phyloP scores from a whole-genome alignment of 345 rosid genomes.

The sweet orange (Citrus sinensis) region DNA sequence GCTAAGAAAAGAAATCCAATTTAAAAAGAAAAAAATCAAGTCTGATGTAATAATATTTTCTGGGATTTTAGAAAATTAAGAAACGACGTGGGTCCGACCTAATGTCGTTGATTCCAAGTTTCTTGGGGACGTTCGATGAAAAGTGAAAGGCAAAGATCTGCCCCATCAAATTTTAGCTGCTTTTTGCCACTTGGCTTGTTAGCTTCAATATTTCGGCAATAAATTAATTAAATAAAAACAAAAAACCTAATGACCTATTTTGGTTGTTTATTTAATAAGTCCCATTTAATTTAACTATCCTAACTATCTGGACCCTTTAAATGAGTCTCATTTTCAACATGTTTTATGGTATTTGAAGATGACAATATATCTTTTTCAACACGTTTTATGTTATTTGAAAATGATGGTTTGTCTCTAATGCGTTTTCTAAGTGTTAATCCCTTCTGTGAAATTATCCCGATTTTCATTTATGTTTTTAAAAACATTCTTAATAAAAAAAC shows the following conservation, averaged over 20 bases:
- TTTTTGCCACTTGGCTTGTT: no score
- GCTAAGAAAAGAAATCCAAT: not conserved
- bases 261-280: no score
- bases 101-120: conserved; percentile 33
- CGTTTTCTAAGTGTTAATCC: not conserved
- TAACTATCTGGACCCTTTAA: not conserved
- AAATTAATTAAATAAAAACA: not conserved
- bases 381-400: no score
- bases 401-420: no score
- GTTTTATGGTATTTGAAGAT: not conserved
- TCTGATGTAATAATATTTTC: not conserved
- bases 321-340: not conserved
- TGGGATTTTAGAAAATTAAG: not conserved
- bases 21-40: not conserved
- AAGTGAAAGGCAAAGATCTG: conserved; percentile 12
- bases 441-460: no score
- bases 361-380: no score
- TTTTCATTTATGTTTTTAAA: no score
- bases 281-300: not conserved
- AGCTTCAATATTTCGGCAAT: not conserved
- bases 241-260: not conserved
- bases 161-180: not conserved
- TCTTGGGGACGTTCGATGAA: conserved; percentile 28
- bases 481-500: no score
- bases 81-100: not conserved